These are phyloP conservation scores for Tetrapisispora phaffii DNA, from an alignment of 805 yeast species.

Conservation along the genomic window DNA sequence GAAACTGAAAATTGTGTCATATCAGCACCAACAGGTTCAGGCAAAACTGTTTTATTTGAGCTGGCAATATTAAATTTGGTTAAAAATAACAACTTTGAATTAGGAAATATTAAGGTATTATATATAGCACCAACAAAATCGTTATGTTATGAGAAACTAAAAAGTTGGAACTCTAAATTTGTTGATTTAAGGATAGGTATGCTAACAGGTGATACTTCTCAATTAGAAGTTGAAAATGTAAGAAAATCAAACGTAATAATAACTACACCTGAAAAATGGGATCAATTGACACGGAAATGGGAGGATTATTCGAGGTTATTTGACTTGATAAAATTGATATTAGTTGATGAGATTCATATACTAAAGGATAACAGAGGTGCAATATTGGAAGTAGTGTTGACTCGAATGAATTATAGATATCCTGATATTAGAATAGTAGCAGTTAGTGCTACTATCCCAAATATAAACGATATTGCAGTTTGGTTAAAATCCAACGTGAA, in stretches of 20 bases:
- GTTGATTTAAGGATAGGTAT: conserved; percentile 38
- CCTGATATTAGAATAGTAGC: conserved; percentile 34
- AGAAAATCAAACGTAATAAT: conserved; percentile 43
- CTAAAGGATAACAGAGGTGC: conserved; percentile 40
- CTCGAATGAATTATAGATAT: conserved; percentile 38
- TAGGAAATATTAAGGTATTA: conserved; percentile 24
- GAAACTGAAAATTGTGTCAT: conserved; percentile 35
- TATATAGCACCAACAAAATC: conserved; percentile 57
- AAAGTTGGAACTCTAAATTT: conserved; percentile 39
- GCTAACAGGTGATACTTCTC: conserved; percentile 46
- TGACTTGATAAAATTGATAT: conserved; percentile 36
- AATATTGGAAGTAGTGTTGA: conserved; percentile 38
- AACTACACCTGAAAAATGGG: conserved; percentile 59
- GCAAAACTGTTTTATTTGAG: conserved; percentile 48
- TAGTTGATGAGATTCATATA: conserved; percentile 41
- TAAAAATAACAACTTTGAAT: conserved; percentile 8
- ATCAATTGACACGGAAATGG: conserved; percentile 44
- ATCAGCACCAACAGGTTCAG: conserved; percentile 52
- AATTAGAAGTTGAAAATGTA: conserved; percentile 36
- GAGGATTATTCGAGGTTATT: conserved; percentile 33
- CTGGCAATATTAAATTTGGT: conserved; percentile 37
- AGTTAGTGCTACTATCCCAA: conserved; percentile 46
- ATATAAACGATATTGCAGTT: conserved; percentile 37
- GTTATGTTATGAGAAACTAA: conserved; percentile 40
- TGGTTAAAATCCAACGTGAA: conserved; percentile 32